Evolutionary conservation across 495 filamentous ascomycete genomes (phyloP).

Genomic region (Clavariopsis aquatica): DNA sequence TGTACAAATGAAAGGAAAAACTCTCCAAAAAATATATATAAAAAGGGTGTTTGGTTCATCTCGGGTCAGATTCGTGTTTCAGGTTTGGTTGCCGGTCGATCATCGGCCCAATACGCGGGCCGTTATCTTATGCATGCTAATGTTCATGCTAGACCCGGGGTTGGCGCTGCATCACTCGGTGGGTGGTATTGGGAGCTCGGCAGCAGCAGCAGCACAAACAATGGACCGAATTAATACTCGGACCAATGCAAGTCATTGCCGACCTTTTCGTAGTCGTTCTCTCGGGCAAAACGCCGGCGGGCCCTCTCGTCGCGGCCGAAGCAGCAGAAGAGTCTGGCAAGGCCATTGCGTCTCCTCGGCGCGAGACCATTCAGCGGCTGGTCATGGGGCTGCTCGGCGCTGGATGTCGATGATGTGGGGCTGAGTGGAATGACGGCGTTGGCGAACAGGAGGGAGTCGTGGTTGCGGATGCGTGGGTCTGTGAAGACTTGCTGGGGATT

Average conservation of each 20-base stretch:
- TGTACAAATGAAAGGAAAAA: conserved; percentile 1
- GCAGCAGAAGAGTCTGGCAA: conserved; percentile 27
- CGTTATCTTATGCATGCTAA: neutral
- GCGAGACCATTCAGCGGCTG: conserved; percentile 4
- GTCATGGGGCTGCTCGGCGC: neutral
- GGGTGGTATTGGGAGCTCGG: too few relatives aligned
- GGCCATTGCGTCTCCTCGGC: conserved; percentile 12
- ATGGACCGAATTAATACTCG: too few relatives aligned
- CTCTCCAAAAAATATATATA: too few relatives aligned
- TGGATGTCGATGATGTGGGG: conserved; percentile 7
- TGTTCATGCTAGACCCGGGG: too few relatives aligned
- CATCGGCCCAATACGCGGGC: neutral
- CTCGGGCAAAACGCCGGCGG: neutral
- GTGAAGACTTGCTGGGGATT: conserved; percentile 11
- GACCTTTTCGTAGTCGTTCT: conserved; percentile 15
- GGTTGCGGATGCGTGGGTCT: conserved; percentile 17
- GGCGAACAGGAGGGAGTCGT: conserved; percentile 22
- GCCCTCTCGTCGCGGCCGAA: conserved; percentile 24
- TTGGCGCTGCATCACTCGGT: too few relatives aligned
- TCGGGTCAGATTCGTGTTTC: neutral
- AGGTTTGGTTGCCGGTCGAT: conserved; percentile 2
- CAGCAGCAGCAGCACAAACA: too few relatives aligned
- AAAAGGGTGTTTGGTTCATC: too few relatives aligned
- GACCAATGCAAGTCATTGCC: conserved; percentile 25
- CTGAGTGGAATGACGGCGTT: conserved; percentile 32